phyloP scores from a whole-genome alignment of 306 rosid genomes.

The Hippophae rhamnoides region DNA sequence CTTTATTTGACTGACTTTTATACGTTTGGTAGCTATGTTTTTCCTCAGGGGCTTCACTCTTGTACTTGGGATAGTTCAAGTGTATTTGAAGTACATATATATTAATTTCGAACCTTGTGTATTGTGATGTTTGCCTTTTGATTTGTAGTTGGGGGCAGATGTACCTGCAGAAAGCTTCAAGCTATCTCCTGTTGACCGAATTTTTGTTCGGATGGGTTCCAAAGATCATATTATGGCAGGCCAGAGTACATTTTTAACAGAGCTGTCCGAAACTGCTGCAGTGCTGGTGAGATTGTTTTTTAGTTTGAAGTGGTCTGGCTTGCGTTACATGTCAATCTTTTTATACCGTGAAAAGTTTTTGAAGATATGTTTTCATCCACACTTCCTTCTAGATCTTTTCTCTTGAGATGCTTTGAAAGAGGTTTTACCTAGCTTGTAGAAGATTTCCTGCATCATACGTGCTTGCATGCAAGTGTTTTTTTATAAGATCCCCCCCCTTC shows the following conservation, averaged over 20 bases:
- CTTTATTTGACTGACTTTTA: constrained; percentile 6
- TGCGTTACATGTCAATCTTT: not conserved
- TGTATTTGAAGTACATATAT: not conserved
- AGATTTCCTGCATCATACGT: too few species aligned
- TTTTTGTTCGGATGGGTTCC: constrained; percentile 96
- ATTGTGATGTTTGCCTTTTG: constrained; percentile 13
- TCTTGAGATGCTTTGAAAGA: not conserved
- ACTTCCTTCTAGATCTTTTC: not conserved
- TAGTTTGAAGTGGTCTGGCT: not conserved
- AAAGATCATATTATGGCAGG: constrained; percentile 95
- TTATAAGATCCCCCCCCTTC: too few species aligned
- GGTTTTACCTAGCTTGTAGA: too few species aligned
- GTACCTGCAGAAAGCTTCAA: constrained; percentile 89
- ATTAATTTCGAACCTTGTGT: not conserved
- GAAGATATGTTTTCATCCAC: not conserved
- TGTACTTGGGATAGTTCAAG: not conserved
- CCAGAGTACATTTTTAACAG: constrained; percentile 93
- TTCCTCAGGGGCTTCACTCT: not conserved
- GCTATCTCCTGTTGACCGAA: constrained; percentile 75
- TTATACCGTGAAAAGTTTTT: not conserved
- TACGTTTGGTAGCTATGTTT: constrained; percentile 4
- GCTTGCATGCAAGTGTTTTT: too few species aligned
- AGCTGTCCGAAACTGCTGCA: constrained; percentile 87
- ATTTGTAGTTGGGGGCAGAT: constrained; percentile 78
- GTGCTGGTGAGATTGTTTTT: constrained; percentile 60